A percentile compares a stretch with the other conserved stretches of the same genome.
Evolutionary conservation across 371 early-diverging fungal species (phyloP).

Genomic region (Enterospora canceri): DNA sequence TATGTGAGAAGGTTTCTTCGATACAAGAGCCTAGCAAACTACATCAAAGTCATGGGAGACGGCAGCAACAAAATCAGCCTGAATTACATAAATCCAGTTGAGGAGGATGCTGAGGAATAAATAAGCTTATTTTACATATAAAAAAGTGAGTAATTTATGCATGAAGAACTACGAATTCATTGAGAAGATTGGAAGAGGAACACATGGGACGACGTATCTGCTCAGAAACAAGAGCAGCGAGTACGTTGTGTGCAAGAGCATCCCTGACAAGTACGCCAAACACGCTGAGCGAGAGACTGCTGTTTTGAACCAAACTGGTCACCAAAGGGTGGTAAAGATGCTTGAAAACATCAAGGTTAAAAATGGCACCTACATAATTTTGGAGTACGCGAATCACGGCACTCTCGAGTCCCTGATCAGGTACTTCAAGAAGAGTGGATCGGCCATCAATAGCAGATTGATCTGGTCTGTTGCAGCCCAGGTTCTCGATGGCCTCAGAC

Average conservation of each 20-base stretch:
- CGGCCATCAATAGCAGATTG: conserved; percentile 66
- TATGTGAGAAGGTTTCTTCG: conserved; percentile 41
- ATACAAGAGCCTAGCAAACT: conserved; percentile 16
- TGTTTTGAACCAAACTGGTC: conserved; percentile 70
- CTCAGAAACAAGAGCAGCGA: conserved; percentile 13
- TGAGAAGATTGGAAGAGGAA: conserved; percentile 48
- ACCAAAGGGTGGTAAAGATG: conserved; percentile 78
- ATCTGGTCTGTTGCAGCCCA: conserved; percentile 67
- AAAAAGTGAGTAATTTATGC: background rate
- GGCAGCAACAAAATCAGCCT: conserved; percentile 15
- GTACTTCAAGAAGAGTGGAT: conserved; percentile 61
- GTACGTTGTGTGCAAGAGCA: conserved; percentile 44
- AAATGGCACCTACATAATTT: conserved; percentile 61
- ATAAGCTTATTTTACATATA: conserved; percentile 6
- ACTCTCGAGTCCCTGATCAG: conserved; percentile 65
- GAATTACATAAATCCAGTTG: conserved; percentile 30
- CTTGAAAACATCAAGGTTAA: conserved; percentile 62
- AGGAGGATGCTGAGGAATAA: conserved; percentile 17
- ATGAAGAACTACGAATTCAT: conserved; percentile 49
- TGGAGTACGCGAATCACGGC: conserved; percentile 77
- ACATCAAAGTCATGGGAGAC: conserved; percentile 41
- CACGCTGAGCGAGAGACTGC: conserved; percentile 67
- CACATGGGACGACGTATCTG: conserved; percentile 51
- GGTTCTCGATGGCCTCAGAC: conserved; percentile 71
- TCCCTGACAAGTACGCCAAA: conserved; percentile 21